Conservation (phyloP, 805 yeast species). For the Cyberlindnera japonica region DNA sequence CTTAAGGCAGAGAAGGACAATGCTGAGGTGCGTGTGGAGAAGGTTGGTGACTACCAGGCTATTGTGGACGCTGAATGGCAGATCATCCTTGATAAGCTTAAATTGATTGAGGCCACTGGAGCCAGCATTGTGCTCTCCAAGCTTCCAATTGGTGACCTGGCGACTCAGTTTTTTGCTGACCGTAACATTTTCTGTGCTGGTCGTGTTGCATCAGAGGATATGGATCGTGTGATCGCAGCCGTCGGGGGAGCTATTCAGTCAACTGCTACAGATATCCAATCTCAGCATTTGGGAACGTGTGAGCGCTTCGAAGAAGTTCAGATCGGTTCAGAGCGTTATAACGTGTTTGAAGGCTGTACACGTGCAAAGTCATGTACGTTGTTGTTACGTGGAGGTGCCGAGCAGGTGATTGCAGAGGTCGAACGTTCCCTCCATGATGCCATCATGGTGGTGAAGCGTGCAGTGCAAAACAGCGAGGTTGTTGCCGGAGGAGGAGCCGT, state of each 20-base stretch:
- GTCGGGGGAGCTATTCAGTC: conserved; percentile 91
- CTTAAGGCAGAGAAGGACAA: conserved; percentile 98
- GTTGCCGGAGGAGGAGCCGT: conserved; percentile 99
- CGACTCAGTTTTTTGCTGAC: conserved; percentile 98
- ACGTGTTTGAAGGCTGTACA: conserved; percentile 90
- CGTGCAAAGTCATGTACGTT: conserved; percentile 90
- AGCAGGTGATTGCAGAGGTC: conserved; percentile 96
- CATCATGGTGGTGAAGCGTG: conserved; percentile 95
- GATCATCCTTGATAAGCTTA: conserved; percentile 81
- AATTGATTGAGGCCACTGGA: conserved; percentile 77
- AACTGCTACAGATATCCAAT: conserved; percentile 64
- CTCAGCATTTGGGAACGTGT: conserved; percentile 81
- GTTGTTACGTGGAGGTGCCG: conserved; percentile 95
- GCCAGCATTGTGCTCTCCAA: conserved; percentile 92
- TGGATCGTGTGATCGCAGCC: conserved; percentile 89
- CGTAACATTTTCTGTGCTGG: conserved; percentile 97
- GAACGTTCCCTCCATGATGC: conserved; percentile 98
- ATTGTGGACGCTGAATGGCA: conserved; percentile 99
- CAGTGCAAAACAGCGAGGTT: conserved; percentile 77
- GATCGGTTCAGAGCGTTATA: conserved; percentile 94
- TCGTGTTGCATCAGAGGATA: conserved; percentile 81
- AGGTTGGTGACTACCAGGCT: conserved; percentile 90
- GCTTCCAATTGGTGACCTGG: conserved; percentile 96
- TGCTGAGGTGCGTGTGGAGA: conserved; percentile 95
- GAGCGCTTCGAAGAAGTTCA: conserved; percentile 86